Percentiles rank a stretch among this genome's conserved stretches.
Conservation (phyloP, 2,329 filamentous ascomycete genomes). For the Penicillium fuscoglaucum region DNA sequence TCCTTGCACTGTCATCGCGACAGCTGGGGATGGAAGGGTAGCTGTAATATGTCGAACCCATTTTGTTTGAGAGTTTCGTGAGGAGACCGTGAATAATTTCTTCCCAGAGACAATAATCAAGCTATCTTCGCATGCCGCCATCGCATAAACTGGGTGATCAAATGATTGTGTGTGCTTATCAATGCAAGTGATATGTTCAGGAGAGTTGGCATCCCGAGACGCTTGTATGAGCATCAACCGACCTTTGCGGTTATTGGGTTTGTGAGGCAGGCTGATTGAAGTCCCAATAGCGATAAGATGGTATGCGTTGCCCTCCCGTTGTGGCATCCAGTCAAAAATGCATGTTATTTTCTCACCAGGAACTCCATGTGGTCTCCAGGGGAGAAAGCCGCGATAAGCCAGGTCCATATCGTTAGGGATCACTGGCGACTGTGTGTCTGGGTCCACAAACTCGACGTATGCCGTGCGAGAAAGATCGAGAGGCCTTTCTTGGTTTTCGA, state of each 20-base stretch:
- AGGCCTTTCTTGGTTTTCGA: constrained; percentile 29
- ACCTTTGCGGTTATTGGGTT: constrained; percentile 26
- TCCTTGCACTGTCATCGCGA: constrained; percentile 50
- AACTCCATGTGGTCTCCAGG: constrained; percentile 34
- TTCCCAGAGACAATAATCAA: constrained; percentile 50
- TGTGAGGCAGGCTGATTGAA: constrained; percentile 29
- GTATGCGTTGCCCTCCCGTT: constrained; percentile 37
- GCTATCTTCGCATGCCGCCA: constrained; percentile 51
- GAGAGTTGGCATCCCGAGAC: constrained; percentile 27
- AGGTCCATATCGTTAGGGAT: constrained; percentile 8
- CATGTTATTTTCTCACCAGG: constrained; percentile 45
- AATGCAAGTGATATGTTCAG: constrained; percentile 33
- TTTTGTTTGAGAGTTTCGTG: constrained; percentile 44
- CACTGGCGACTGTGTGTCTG: constrained; percentile 33
- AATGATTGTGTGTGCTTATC: constrained; percentile 41
- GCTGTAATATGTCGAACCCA: constrained; percentile 44
- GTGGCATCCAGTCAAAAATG: constrained; percentile 45
- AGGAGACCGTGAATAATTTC: constrained; percentile 45
- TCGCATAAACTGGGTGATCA: constrained; percentile 53
- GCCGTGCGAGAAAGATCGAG: constrained; percentile 36
- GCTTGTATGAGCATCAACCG: constrained; percentile 43
- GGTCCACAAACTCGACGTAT: constrained; percentile 42
- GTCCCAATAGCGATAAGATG: constrained; percentile 46
- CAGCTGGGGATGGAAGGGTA: constrained; percentile 50
- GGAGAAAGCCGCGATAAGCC: constrained; percentile 10